These are phyloP conservation scores for Raphanus raphanistrum DNA, from an alignment of 345 rosid species.

Conservation along the genomic window DNA sequence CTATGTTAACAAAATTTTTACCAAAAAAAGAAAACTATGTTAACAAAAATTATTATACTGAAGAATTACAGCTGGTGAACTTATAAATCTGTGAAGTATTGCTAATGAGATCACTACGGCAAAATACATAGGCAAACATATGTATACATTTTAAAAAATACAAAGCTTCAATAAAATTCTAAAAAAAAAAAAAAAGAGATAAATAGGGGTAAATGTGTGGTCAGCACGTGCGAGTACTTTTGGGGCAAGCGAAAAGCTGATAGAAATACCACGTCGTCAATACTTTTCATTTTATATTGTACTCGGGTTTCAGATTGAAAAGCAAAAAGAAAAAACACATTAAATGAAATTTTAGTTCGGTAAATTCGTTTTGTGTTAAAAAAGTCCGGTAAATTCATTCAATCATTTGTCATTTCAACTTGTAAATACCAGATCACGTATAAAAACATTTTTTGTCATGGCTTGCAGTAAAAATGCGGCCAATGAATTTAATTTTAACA, in stretches of 20 bases:
- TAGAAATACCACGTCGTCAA: constrained; percentile 35
- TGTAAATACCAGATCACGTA: background rate
- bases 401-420: background rate
- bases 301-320: constrained; percentile 1
- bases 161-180: too few relatives aligned
- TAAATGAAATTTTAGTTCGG: background rate
- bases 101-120: too few relatives aligned
- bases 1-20: too few relatives aligned
- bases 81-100: too few relatives aligned
- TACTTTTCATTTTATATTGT: constrained; percentile 19
- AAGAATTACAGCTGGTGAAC: too few relatives aligned
- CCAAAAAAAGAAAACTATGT: too few relatives aligned
- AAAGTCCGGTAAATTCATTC: too few relatives aligned
- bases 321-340: background rate
- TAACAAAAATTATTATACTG: too few relatives aligned
- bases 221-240: constrained; percentile 42
- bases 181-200: background rate
- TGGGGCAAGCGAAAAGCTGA: constrained; percentile 45
- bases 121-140: too few relatives aligned
- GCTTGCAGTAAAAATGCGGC: background rate
- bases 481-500: background rate
- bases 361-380: background rate
- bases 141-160: too few relatives aligned
- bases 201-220: too few relatives aligned
- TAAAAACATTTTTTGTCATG: background rate